Evolutionary conservation across 2,329 filamentous ascomycete species (phyloP).

Genomic region (Huntiella moniliformis): DNA sequence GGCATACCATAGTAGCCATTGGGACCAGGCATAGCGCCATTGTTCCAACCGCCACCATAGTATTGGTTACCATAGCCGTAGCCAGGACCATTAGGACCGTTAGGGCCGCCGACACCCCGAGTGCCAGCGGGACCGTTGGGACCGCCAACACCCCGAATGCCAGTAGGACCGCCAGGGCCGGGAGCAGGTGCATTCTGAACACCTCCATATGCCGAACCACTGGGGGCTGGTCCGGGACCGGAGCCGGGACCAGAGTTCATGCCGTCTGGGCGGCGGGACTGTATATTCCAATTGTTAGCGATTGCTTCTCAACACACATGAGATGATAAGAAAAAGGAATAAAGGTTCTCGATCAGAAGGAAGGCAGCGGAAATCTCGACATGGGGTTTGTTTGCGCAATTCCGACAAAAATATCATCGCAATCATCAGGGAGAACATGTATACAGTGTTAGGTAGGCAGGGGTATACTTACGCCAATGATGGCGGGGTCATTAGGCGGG

Average conservation of each 20-base stretch:
- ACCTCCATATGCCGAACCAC: slow-evolving; percentile 1
- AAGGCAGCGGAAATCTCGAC: slow-evolving; percentile 99
- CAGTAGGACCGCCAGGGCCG: slow-evolving; percentile 3
- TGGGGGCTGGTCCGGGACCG: neutral
- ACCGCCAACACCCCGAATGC: neutral
- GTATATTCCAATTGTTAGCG: slow-evolving; percentile 1
- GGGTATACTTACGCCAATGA: slow-evolving; percentile 68
- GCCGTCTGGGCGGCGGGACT: slow-evolving; percentile 11
- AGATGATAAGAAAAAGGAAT: neutral
- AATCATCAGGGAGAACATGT: slow-evolving; percentile 54
- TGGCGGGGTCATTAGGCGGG: slow-evolving; percentile 82
- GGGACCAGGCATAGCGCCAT: slow-evolving; percentile 24
- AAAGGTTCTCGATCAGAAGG: slow-evolving; percentile 58
- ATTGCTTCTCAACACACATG: neutral
- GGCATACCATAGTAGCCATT: slow-evolving; percentile 37
- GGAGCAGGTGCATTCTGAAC: slow-evolving; percentile 1
- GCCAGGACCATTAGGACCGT: slow-evolving; percentile 7
- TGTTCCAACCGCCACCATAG: slow-evolving; percentile 37
- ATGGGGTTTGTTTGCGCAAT: slow-evolving; percentile 75
- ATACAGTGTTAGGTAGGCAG: slow-evolving; percentile 10
- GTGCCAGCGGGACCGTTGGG: neutral
- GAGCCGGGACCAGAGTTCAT: neutral
- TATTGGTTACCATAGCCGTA: slow-evolving; percentile 21
- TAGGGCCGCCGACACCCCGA: slow-evolving; percentile 1
- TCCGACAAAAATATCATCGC: slow-evolving; percentile 84